phyloP scores from a whole-genome alignment of 805 yeast species.

The Saccharomyces mikatae region DNA sequence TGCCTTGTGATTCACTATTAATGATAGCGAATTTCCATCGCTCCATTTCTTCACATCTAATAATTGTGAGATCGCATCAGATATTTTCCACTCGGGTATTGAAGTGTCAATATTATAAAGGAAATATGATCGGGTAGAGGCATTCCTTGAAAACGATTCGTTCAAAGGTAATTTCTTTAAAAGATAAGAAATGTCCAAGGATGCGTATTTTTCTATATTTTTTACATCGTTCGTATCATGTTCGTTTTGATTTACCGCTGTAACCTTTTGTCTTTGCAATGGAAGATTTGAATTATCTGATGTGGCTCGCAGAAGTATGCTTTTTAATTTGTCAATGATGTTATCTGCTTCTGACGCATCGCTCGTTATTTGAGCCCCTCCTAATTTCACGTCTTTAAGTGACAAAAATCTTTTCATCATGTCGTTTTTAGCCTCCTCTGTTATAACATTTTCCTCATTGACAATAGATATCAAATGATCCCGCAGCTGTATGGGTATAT shows the following conservation, averaged over 20 bases:
- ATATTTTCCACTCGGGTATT: constrained; percentile 54
- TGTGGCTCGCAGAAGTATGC: background rate
- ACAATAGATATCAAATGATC: constrained; percentile 76
- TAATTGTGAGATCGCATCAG: constrained; percentile 40
- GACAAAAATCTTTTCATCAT: constrained; percentile 52
- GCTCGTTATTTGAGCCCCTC: constrained; percentile 32
- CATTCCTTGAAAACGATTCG: constrained; percentile 41
- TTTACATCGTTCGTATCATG: background rate
- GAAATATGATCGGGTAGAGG: constrained; percentile 50
- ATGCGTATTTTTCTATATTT: constrained; percentile 4
- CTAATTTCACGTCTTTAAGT: constrained; percentile 37
- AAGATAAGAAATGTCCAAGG: constrained; percentile 42
- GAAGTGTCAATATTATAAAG: constrained; percentile 65
- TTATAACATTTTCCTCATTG: constrained; percentile 35
- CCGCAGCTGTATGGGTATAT: constrained; percentile 69
- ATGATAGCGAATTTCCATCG: constrained; percentile 13
- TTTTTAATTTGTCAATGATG: constrained; percentile 39
- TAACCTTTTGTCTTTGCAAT: background rate
- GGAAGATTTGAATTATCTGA: background rate
- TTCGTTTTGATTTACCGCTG: background rate
- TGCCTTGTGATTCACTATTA: constrained; percentile 22
- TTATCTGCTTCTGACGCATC: constrained; percentile 39
- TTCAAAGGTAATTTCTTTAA: constrained; percentile 60
- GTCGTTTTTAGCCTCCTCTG: constrained; percentile 41
- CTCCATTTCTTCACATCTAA: constrained; percentile 14